Evolutionary conservation across 163 green algal genomes (phyloP), one percentile per base, ranked within the genome.

Genomic region (Scenedesmus sp.): DNA sequence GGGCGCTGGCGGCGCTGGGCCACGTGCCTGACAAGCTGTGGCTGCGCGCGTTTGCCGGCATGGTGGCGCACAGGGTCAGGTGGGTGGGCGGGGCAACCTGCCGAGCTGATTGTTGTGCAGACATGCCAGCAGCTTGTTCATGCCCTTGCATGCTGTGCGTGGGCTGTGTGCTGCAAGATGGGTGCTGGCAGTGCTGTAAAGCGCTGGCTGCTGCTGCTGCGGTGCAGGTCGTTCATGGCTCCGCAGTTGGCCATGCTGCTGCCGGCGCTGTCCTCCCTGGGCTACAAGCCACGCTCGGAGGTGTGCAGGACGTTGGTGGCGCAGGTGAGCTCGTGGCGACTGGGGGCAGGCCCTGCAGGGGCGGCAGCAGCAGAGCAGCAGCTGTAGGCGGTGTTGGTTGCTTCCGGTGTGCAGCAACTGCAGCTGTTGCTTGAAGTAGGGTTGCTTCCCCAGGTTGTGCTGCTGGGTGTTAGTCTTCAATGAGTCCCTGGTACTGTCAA

Each of bases 231-330:
- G 6, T 91, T 93, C 23, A 26, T 67, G n/a, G 84, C 90, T 8
- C 34, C n/a, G 8, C 84, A 93, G 46, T 52, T 93, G 76, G 59
- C 77, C 55, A 67, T 89, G 73, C 52, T 89, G 89, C 89, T 92
- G 66, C 82, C 89, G 23, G 89, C 60, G 13, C 66, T 92, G 20
- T 88, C 90, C 2, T 70, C 89, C 3, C 89, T 92, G 46, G 89
- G 92, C 13, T 94, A 94, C 90, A 91, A 87, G 81, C 92, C 92
- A 7, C 73, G 89, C 34, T 15, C 83, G 20, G 77, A 94, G 90
- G 74, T 94, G n/a, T 92, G 92, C 84, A 87, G 57, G 76, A 88
- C 89, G 12, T 59, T 92, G 52, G 74, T 82, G 60, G 73, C 88
- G 7, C 84, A 92, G 88, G 74, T 92, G 62, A 15, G 81, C 5